Evolutionary conservation across 2,329 filamentous ascomycete species (phyloP).

Genomic region (Dothiorella sarmentorum): DNA sequence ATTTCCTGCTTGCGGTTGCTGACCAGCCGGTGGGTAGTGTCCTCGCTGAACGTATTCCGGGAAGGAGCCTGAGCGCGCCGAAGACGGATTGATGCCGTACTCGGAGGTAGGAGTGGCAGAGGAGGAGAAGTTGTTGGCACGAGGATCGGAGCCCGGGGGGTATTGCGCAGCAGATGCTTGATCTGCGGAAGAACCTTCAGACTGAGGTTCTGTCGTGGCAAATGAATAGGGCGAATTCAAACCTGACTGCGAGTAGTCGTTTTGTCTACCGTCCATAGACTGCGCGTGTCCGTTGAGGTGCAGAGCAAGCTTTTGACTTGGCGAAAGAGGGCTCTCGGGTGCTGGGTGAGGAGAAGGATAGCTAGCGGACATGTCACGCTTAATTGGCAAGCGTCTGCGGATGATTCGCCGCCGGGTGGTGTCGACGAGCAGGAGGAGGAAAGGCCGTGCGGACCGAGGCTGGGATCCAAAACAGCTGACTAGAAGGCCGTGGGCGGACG

Average conservation of each 20-base stretch:
- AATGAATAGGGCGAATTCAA: constrained; percentile 55
- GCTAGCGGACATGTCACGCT: constrained; percentile 48
- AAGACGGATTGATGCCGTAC: constrained; percentile 74
- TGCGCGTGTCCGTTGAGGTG: constrained; percentile 38
- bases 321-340: constrained; percentile 39
- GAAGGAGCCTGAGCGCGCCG: constrained; percentile 77
- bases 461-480: constrained; percentile 21
- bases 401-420: constrained; percentile 35
- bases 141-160: constrained; percentile 75
- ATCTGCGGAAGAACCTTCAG: constrained; percentile 86
- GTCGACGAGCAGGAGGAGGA: constrained; percentile 21
- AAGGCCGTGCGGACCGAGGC: constrained; percentile 21
- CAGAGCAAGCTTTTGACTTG: constrained; percentile 39
- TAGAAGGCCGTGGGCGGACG: constrained; percentile 35
- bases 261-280: constrained; percentile 55
- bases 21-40: constrained; percentile 75
- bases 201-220: constrained; percentile 54
- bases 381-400: constrained; percentile 34
- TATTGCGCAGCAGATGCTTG: constrained; percentile 91
- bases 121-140: constrained; percentile 67
- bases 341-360: constrained; percentile 41
- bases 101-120: constrained; percentile 84
- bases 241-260: constrained; percentile 54
- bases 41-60: constrained; percentile 80
- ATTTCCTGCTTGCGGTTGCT: constrained; percentile 73